phyloP scores from a whole-genome alignment of 257 asterid species.

The Gardenia jasminoides region DNA sequence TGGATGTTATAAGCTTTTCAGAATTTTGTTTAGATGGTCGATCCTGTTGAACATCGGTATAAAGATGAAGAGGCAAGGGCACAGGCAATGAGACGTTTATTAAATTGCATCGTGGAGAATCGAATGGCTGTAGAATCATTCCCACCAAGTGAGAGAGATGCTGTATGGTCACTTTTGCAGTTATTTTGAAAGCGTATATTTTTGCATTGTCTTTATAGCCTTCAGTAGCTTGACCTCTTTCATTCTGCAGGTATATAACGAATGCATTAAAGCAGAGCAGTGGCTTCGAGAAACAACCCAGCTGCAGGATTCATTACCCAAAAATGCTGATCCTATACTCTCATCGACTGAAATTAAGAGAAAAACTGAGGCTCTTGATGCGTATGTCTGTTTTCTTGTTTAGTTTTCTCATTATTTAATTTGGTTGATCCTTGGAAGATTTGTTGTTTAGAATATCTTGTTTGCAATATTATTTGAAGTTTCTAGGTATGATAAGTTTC shows the following conservation, averaged over 20 bases:
- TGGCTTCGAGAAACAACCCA: slow-evolving; percentile 79
- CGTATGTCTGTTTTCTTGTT: slow-evolving; percentile 49
- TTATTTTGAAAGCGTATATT: background rate
- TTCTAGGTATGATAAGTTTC: background rate
- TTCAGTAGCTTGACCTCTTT: background rate
- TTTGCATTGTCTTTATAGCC: background rate
- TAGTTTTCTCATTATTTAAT: background rate
- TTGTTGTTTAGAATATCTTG: background rate
- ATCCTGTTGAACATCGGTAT: slow-evolving; percentile 77
- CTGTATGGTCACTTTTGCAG: slow-evolving; percentile 42
- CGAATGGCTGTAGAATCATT: slow-evolving; percentile 62
- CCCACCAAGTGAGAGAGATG: slow-evolving; percentile 65
- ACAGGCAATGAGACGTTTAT: slow-evolving; percentile 54
- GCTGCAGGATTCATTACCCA: slow-evolving; percentile 75
- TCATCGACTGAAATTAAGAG: slow-evolving; percentile 69
- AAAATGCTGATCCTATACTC: slow-evolving; percentile 75
- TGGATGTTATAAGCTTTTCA: slow-evolving; percentile 3
- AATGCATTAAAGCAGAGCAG: slow-evolving; percentile 75
- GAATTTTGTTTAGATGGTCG: slow-evolving; percentile 58
- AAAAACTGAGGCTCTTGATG: slow-evolving; percentile 61
- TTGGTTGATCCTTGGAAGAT: background rate
- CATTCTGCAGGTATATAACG: slow-evolving; percentile 56
- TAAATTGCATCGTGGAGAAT: slow-evolving; percentile 55
- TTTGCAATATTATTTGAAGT: background rate
- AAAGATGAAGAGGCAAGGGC: slow-evolving; percentile 82